phyloP scores from a whole-genome alignment of 257 asterid species.

The Leptodermis oblonga region DNA sequence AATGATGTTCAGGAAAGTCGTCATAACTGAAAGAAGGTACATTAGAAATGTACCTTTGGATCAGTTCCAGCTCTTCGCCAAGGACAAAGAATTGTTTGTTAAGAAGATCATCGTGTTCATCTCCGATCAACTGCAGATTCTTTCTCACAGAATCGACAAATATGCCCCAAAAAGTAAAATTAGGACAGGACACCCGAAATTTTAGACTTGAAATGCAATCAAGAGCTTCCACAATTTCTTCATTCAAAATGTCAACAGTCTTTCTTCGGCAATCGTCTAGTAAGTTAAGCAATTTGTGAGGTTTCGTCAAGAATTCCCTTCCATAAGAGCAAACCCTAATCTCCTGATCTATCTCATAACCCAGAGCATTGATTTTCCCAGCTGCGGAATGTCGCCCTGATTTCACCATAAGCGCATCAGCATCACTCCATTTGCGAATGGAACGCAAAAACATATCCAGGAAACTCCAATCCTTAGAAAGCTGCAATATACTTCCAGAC shows the following conservation, averaged over 20 bases:
- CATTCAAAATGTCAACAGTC: not conserved
- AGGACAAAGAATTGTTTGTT: not conserved
- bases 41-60: not conserved
- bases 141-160: not conserved
- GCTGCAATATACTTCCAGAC: not conserved
- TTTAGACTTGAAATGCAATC: not conserved
- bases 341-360: not conserved
- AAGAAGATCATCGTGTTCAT: not conserved
- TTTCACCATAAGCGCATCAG: not conserved
- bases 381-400: not conserved
- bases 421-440: conserved; percentile 5
- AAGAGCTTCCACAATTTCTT: not conserved
- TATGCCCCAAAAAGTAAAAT: not conserved
- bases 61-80: not conserved
- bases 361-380: not conserved
- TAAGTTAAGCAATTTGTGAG: not conserved
- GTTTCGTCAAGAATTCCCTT: not conserved
- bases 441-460: not conserved
- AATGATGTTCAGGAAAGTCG: not conserved
- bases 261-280: not conserved
- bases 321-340: not conserved
- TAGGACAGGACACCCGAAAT: not conserved
- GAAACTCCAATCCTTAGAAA: conserved; percentile 3
- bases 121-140: not conserved
- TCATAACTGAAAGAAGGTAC: not conserved